phyloP scores from a whole-genome alignment of 2,329 filamentous ascomycete species.

The Setomelanomma holmii region DNA sequence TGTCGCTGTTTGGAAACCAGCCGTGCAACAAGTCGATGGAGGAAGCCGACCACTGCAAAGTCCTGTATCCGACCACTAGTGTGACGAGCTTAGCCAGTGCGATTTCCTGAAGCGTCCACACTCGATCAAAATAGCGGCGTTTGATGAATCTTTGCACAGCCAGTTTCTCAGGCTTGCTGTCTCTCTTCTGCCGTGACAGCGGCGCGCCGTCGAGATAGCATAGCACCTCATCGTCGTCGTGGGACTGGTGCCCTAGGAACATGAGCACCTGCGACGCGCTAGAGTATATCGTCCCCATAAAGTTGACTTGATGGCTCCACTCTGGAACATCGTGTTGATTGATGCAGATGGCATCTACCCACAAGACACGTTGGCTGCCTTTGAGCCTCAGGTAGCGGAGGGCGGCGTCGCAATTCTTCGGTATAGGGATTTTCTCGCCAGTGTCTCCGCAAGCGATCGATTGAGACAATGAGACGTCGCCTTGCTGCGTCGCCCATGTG shows the following conservation, averaged over 20 bases:
- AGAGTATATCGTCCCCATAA: neutral
- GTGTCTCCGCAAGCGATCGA: neutral
- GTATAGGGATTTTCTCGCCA: neutral
- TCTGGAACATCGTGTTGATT: neutral
- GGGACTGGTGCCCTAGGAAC: neutral
- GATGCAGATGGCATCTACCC: neutral
- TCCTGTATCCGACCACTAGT: slow-evolving; percentile 5
- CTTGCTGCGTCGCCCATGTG: neutral
- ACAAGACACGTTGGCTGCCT: neutral
- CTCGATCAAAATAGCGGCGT: slow-evolving; percentile 11
- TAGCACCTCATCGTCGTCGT: slow-evolving; percentile 1
- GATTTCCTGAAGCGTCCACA: slow-evolving; percentile 28
- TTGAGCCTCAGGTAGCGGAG: neutral
- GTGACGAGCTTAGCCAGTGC: slow-evolving; percentile 18
- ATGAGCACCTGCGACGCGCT: neutral
- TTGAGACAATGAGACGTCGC: neutral
- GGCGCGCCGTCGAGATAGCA: slow-evolving; percentile 8
- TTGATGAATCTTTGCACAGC: neutral
- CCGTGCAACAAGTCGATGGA: neutral
- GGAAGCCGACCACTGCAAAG: slow-evolving; percentile 2
- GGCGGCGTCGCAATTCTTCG: neutral
- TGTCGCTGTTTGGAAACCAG: neutral
- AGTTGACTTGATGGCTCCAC: neutral
- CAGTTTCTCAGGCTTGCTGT: neutral
- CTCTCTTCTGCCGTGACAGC: neutral